These are phyloP conservation scores for Typha latifolia DNA, from an alignment of 176 grass and related monocot species.

Conservation along the genomic window DNA sequence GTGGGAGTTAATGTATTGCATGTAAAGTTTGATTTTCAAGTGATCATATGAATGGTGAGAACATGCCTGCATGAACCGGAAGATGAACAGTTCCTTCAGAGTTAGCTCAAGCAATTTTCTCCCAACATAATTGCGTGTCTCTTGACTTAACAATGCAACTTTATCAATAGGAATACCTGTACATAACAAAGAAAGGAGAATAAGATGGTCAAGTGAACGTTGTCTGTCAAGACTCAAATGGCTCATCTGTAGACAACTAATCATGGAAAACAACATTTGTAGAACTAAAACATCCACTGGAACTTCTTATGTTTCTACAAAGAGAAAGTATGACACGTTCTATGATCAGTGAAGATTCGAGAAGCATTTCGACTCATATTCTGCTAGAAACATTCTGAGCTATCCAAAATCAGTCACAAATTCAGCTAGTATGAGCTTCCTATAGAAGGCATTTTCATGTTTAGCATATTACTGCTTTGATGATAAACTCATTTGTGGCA, in stretches of 20 bases:
- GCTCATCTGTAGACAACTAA: background rate
- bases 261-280: background rate
- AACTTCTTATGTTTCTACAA: too few species aligned
- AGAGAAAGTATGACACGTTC: too few species aligned
- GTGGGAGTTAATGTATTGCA: background rate
- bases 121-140: conserved; percentile 77
- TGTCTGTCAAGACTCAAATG: background rate
- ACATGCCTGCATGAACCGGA: conserved; percentile 95
- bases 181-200: conserved; percentile 18
- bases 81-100: conserved; percentile 88
- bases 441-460: too few species aligned
- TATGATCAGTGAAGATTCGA: too few species aligned
- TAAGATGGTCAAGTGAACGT: background rate
- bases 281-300: background rate
- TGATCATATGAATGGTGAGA: background rate
- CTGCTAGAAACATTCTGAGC: too few species aligned
- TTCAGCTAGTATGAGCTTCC: too few species aligned
- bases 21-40: background rate
- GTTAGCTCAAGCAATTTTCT: conserved; percentile 83
- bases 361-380: too few species aligned
- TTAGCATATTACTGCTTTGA: too few species aligned
- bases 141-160: conserved; percentile 74
- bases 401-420: too few species aligned
- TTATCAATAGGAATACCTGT: conserved; percentile 85
- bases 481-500: too few species aligned